A percentile compares a stretch with the other conserved stretches of the same genome.
Evolutionary conservation across 2,329 filamentous ascomycete genomes (phyloP).

Genomic region (Monosporascus sp.): DNA sequence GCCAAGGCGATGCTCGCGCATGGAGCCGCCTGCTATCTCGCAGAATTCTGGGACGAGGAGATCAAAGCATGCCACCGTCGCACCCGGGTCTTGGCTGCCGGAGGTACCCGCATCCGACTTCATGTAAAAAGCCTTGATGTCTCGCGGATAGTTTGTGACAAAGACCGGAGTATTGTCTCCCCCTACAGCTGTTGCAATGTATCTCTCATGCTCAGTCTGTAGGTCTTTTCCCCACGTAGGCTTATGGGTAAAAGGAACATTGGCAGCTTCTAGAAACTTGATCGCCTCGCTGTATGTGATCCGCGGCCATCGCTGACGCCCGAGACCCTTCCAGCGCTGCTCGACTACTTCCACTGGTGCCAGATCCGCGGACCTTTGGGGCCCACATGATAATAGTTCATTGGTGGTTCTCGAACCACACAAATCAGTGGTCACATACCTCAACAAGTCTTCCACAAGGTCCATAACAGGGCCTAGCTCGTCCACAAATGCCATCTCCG

Average conservation of each 20-base stretch:
- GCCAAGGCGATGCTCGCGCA: slow-evolving; percentile 75
- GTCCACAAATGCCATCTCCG: slow-evolving; percentile 75
- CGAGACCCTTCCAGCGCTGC: slow-evolving; percentile 68
- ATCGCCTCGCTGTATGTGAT: slow-evolving; percentile 82
- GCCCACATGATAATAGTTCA: slow-evolving; percentile 38
- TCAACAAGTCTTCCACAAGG: slow-evolving; percentile 74
- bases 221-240: slow-evolving; percentile 71
- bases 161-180: slow-evolving; percentile 66
- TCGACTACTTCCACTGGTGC: slow-evolving; percentile 48
- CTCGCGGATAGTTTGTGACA: slow-evolving; percentile 85
- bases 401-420: slow-evolving; percentile 35
- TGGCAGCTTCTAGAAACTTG: slow-evolving; percentile 56
- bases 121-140: slow-evolving; percentile 93
- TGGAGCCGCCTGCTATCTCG: slow-evolving; percentile 82
- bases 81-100: slow-evolving; percentile 15
- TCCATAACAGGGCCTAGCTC: slow-evolving; percentile 68
- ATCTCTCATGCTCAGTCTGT: slow-evolving; percentile 90
- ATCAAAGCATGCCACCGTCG: slow-evolving; percentile 85
- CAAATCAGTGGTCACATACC: slow-evolving; percentile 40
- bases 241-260: slow-evolving; percentile 58
- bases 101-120: slow-evolving; percentile 15
- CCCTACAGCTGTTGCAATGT: slow-evolving; percentile 59
- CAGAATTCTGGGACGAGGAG: slow-evolving; percentile 79
- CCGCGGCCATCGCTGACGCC: slow-evolving; percentile 61
- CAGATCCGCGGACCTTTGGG: slow-evolving; percentile 38